Base-by-base conservation (phyloP, 176 grass and related monocot genomes). In the Dendrocalamus sinicus region DNA sequence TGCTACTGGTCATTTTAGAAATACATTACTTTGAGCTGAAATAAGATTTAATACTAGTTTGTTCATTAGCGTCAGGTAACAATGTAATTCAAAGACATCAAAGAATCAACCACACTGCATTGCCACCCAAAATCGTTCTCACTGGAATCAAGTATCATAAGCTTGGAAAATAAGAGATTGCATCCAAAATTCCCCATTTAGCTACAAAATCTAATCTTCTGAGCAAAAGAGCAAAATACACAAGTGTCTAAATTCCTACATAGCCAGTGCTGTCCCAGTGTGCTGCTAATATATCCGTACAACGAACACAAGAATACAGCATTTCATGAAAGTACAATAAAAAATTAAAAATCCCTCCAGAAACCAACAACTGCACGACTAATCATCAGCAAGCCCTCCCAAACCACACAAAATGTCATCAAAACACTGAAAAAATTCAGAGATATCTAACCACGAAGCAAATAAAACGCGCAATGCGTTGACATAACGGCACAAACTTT, bases 331-430 rank as follows among this genome's bases (percentile, higher is more conserved):
- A 77, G 53, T 19, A 32, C 16, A 72, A 78, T 11, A 40, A 57
- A 77, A 70, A 78, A 72, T 72, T 11, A 40, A 57, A 77, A 70
- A 78, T 72, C 39, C 10, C 55, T 83, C n/a, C 32, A 8, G 53
- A 6, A 48, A 43, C 17, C 17, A 53, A 39, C 15, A 67, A 75
- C 60, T 53, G 22, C 20, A 20, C 24, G 35, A 16, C 32, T 13
- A 22, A 50, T 54, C 19, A 53, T 35, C 61, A 48, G 26, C 67
- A 22, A 65, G 3, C 15, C 43, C 26, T 30, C 77, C 60, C 13
- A 83, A 68, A 85, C 9, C 60, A 63, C 17, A 80, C 13, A 62
- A 26, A 14, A 46, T 59, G 19, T 11, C n/a, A 35, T 24, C 58
- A 15, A 71, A 8, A 58, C 3, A 23, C 12, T 17, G 50, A 73